phyloP scores from a whole-genome alignment of 306 rosid genomes.

The Betula pendula region DNA sequence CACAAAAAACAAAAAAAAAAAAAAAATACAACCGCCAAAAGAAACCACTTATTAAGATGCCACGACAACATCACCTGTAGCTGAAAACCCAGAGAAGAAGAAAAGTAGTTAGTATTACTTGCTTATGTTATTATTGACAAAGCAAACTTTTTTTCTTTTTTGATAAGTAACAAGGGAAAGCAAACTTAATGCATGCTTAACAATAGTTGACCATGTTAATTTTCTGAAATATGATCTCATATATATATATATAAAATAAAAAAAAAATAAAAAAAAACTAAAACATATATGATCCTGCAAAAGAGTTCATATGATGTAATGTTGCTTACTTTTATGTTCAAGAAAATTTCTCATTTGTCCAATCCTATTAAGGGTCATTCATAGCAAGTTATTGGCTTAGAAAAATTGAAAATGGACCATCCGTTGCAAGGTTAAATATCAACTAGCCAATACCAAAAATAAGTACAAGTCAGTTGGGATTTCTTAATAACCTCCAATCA shows the following conservation, averaged over 20 bases:
- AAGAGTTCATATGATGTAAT: no score
- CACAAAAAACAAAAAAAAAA: no score
- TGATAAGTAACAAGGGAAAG: not conserved
- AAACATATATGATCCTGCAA: not conserved
- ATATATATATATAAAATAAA: not conserved
- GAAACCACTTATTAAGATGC: constrained; percentile 11
- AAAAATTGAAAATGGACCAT: no score
- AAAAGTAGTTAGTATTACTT: not conserved
- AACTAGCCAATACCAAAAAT: no score
- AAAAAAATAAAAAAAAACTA: no score
- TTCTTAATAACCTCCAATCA: not conserved
- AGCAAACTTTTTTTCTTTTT: no score
- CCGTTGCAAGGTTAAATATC: no score
- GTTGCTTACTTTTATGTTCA: not conserved
- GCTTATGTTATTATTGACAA: not conserved
- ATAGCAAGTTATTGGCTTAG: no score
- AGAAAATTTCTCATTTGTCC: no score
- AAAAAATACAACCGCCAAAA: not conserved
- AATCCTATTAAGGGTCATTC: no score
- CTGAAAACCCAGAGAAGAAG: not conserved
- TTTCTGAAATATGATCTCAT: no score
- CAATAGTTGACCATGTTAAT: not conserved
- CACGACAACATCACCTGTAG: constrained; percentile 11
- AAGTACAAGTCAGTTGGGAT: no score
- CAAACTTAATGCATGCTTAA: not conserved